These are phyloP conservation scores for Plasmodium malariae DNA, from an alignment of 169 alveolate genomes.

Conservation along the genomic window DNA sequence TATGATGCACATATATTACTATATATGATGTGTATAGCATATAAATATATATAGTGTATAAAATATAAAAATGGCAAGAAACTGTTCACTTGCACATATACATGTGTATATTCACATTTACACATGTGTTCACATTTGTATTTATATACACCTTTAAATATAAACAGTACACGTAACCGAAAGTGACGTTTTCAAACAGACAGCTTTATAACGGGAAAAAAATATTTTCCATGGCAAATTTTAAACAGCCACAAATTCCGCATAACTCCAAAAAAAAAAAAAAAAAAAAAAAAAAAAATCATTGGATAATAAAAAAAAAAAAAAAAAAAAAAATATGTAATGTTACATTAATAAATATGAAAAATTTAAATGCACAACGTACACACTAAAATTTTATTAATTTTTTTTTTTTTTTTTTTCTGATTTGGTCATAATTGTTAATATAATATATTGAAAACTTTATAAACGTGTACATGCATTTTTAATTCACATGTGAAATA, in stretches of 20 bases:
- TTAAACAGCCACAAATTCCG: not conserved
- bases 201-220: not conserved
- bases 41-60: too few relatives aligned
- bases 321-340: not conserved
- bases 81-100: too few relatives aligned
- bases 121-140: not conserved
- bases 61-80: too few relatives aligned
- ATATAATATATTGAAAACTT: not conserved
- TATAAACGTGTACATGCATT: slow-evolving; percentile 8
- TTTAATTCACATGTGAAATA: not conserved
- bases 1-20: not conserved
- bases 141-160: not conserved
- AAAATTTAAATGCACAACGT: slow-evolving; percentile 20
- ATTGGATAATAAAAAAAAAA: slow-evolving; percentile 6
- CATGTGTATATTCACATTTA: too few relatives aligned
- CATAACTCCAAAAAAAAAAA: too few relatives aligned
- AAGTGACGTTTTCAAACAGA: not conserved
- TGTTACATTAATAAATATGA: not conserved
- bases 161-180: not conserved
- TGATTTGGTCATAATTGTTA: too few relatives aligned
- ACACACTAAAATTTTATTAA: slow-evolving; percentile 13
- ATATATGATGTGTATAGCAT: too few relatives aligned
- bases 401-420: not conserved
- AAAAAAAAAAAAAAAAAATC: too few relatives aligned
- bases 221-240: not conserved